phyloP scores from a whole-genome alignment of 108 stramenopile species.

The Fistulifera solaris region DNA sequence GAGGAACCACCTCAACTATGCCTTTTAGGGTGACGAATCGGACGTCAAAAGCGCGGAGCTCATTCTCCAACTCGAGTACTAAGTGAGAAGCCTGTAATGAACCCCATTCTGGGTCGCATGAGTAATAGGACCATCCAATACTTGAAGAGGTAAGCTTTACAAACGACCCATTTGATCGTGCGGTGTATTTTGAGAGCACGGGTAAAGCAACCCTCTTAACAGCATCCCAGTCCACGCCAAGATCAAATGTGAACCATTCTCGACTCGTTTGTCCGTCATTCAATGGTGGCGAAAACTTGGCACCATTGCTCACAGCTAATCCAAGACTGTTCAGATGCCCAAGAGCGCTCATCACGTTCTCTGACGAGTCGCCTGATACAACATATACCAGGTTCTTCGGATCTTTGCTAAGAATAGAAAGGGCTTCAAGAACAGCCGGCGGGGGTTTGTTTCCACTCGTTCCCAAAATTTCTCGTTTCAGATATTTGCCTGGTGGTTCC shows the following conservation, averaged over 20 bases:
- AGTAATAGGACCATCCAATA: slow-evolving; percentile 96
- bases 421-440: slow-evolving; percentile 54
- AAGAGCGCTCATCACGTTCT: slow-evolving; percentile 78
- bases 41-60: slow-evolving; percentile 85
- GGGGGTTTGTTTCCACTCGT: slow-evolving; percentile 81
- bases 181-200: slow-evolving; percentile 89
- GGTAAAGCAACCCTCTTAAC: slow-evolving; percentile 85
- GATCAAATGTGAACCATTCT: slow-evolving; percentile 70
- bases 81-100: slow-evolving; percentile 88
- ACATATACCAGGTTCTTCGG: slow-evolving; percentile 86
- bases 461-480: slow-evolving; percentile 93
- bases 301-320: slow-evolving; percentile 90
- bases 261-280: slow-evolving; percentile 21
- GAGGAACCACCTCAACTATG: slow-evolving; percentile 84
- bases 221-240: slow-evolving; percentile 89
- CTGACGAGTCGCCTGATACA: slow-evolving; percentile 79
- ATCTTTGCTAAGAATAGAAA: slow-evolving; percentile 65
- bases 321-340: slow-evolving; percentile 81
- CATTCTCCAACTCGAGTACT: slow-evolving; percentile 80
- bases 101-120: slow-evolving; percentile 99
- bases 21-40: slow-evolving; percentile 86
- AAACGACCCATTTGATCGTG: slow-evolving; percentile 86
- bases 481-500: slow-evolving; percentile 90
- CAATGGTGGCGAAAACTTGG: slow-evolving; percentile 68
- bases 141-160: slow-evolving; percentile 86